Evolutionary conservation across 306 rosid genomes (phyloP).

Genomic region (Adenanthera pavonina): DNA sequence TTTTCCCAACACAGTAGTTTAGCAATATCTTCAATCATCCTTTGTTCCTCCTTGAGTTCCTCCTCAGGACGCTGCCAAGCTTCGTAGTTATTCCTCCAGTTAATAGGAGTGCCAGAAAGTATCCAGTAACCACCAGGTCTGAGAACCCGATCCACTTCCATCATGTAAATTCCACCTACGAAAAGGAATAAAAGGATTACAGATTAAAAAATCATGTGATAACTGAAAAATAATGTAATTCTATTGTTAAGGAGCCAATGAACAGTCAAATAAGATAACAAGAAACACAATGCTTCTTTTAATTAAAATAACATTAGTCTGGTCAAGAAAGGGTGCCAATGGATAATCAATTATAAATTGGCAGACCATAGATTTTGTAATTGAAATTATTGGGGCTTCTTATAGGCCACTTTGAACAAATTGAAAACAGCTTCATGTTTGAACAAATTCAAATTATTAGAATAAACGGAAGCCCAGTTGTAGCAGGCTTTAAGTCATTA

Average conservation of each 20-base stretch:
- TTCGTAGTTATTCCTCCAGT: conserved; percentile 63
- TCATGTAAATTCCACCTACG: conserved; percentile 81
- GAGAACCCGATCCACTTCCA: conserved; percentile 90
- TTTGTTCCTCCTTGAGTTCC: conserved; percentile 81
- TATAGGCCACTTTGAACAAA: neutral
- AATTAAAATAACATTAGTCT: neutral
- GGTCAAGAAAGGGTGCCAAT: neutral
- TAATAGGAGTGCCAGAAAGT: conserved; percentile 83
- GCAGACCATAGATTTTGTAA: neutral
- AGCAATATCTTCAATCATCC: conserved; percentile 71
- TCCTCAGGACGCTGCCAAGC: conserved; percentile 73
- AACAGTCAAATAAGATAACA: conserved; percentile 23
- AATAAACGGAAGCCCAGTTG: neutral
- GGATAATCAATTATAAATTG: neutral
- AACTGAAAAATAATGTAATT: conserved; percentile 13
- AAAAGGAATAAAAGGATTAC: conserved; percentile 32
- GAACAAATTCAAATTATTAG: too few species aligned
- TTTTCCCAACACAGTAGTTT: conserved; percentile 87
- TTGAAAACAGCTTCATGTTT: too few species aligned
- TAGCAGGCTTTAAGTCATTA: conserved; percentile 12
- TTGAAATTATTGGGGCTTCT: neutral
- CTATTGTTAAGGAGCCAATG: conserved; percentile 9
- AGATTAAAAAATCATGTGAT: neutral
- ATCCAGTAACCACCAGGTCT: conserved; percentile 92
- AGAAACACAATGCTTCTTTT: neutral